Evolutionary conservation across 192 early-diverging fungal species (phyloP).

Genomic region (Glomus cerebriforme): DNA sequence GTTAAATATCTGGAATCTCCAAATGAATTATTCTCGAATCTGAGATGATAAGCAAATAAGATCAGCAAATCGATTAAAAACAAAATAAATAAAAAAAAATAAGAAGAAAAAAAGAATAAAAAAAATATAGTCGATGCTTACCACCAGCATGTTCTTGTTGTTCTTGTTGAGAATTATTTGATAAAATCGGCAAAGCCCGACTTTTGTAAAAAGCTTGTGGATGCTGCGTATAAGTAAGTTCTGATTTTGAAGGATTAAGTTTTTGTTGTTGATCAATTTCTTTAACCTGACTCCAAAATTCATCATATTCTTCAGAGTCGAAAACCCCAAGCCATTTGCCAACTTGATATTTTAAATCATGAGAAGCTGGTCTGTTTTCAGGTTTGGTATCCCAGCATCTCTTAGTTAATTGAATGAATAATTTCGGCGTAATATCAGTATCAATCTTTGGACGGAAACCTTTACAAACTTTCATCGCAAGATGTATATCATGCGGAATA

Average conservation of each 20-base stretch:
- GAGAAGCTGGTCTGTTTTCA: not conserved
- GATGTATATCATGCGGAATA: constrained; percentile 5
- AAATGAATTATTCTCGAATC: not conserved
- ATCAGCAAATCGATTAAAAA: not conserved
- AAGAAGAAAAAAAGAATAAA: not conserved
- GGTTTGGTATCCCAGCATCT: not conserved
- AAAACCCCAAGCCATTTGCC: not conserved
- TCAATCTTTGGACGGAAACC: not conserved
- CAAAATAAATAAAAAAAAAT: not conserved
- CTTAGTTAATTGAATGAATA: not conserved
- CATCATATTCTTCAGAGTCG: not conserved
- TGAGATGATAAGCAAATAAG: not conserved
- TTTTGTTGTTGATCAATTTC: constrained; percentile 2
- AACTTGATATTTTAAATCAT: not conserved
- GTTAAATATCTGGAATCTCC: not conserved
- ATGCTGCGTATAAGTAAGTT: not conserved
- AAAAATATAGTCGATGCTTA: not conserved
- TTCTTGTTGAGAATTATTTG: not conserved
- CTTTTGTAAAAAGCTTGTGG: not conserved
- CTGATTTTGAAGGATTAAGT: not conserved
- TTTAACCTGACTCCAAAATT: constrained; percentile 1
- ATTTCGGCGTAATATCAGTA: not conserved
- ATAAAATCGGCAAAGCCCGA: not conserved
- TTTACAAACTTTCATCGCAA: not conserved
- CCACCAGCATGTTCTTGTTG: not conserved